Conservation (phyloP, 106 monocot species). For the Acorus gramineus region DNA sequence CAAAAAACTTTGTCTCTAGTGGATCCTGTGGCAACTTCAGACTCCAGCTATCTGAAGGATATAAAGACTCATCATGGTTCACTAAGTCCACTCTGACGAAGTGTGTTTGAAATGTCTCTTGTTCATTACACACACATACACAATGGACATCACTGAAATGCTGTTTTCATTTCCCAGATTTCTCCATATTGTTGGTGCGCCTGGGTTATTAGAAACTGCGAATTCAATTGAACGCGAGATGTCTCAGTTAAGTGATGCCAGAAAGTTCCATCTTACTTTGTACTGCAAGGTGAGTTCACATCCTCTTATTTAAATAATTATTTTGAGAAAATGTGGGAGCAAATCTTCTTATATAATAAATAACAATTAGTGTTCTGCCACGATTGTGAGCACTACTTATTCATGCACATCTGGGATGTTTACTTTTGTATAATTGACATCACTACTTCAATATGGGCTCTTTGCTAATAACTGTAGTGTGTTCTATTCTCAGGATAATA, state of each 20-base stretch:
- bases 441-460: background rate
- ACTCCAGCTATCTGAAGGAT: background rate
- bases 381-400: no score
- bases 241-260: conserved; percentile 60
- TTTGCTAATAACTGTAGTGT: background rate
- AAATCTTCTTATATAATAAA: no score
- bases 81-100: no score
- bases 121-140: no score
- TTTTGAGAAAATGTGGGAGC: no score
- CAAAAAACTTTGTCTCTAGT: background rate
- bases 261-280: conserved; percentile 48
- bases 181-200: conserved; percentile 39
- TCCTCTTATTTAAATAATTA: no score
- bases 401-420: no score
- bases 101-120: no score
- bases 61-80: background rate
- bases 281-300: conserved; percentile 42
- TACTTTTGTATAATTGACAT: background rate
- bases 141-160: no score
- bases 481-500: conserved; percentile 28
- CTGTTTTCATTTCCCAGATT: conserved; percentile 22
- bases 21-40: background rate
- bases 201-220: conserved; percentile 27
- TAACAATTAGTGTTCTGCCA: no score
- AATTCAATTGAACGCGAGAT: conserved; percentile 46